Conservation (phyloP, 2,329 filamentous ascomycete genomes). For the Arthroderma uncinatum region DNA sequence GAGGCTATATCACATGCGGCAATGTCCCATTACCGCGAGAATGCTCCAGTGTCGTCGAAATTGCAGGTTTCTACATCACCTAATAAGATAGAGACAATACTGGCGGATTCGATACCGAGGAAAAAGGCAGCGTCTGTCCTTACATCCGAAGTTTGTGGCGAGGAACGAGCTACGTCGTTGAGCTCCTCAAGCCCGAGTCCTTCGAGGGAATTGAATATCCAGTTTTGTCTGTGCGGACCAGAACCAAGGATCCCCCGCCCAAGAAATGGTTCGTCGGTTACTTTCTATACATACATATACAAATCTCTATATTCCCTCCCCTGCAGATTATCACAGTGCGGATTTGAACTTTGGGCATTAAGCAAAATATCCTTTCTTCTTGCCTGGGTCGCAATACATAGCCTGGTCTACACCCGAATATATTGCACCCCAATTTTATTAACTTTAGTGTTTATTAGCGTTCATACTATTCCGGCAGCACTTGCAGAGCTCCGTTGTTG, state of each 20-base stretch:
- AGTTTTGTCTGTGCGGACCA: slow-evolving; percentile 59
- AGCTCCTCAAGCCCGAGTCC: slow-evolving; percentile 26
- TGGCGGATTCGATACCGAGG: slow-evolving; percentile 7
- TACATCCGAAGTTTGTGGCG: slow-evolving; percentile 3
- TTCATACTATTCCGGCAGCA: slow-evolving; percentile 97
- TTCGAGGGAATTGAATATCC: slow-evolving; percentile 34
- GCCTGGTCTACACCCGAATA: too few species aligned
- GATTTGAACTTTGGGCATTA: background rate
- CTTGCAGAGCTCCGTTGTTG: slow-evolving; percentile 70
- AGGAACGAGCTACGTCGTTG: slow-evolving; percentile 21
- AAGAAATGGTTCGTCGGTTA: slow-evolving; percentile 51
- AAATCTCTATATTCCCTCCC: background rate
- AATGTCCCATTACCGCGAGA: background rate
- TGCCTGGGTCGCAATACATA: background rate
- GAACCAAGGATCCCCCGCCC: slow-evolving; percentile 61
- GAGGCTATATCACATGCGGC: background rate
- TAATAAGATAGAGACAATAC: background rate
- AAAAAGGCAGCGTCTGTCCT: slow-evolving; percentile 8
- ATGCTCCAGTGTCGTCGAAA: background rate
- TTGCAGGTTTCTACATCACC: background rate
- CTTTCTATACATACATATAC: slow-evolving; percentile 12
- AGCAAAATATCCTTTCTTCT: background rate
- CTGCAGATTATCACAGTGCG: background rate
- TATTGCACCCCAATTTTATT: background rate
- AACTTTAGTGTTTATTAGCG: slow-evolving; percentile 46